Evolutionary conservation across 148 eudicot species (phyloP), one percentile per base, ranked within the genome.

Genomic region (Heliamphora exappendiculata): DNA sequence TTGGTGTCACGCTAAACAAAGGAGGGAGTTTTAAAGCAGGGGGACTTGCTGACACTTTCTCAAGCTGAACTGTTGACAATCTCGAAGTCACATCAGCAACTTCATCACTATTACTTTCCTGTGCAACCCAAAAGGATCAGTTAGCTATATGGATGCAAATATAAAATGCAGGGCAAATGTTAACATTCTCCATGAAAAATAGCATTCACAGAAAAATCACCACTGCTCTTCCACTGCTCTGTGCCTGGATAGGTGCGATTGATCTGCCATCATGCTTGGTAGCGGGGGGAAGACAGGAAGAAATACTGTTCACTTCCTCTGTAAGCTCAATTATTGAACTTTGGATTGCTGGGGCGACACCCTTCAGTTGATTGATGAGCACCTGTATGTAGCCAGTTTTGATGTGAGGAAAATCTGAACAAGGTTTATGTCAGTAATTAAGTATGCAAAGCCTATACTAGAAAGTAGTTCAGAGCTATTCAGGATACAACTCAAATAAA

Each of bases 1-100:
- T 90, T 71, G 96, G 97, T 29, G 96, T 91, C 77, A 88, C 80
- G 79, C 94, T 92, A 84, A 95, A 90, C 75, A 95, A 79, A 19
- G 92, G 98, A 53, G 98, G 98, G 78, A 95, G 92, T 83, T 92
- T 95, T 82, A 95, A 85, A 51, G 92, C 76, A 75, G 96, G 80
- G 29, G 97, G 84, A 79, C 92, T 88, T 64, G 91, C 84, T 69
- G 88, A 81, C 54, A 72, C 87, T 81, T 92, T 95, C 74, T 92
- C 98, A 80, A 95, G 84, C 76, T 92, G 96, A 81, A 90, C 76
- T 68, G 81, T 80, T 24, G 91, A 84, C 75, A 91, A 51, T 88
- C 89, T 89, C 39, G 93, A 90, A 41, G 91, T 76, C 76, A 90
- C 73, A 24, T 94, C 98, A 74, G 82, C 80, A 74, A 88, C 70